phyloP scores from a whole-genome alignment of 352 stramenopile genomes.

The Phytophthora crassamura region DNA sequence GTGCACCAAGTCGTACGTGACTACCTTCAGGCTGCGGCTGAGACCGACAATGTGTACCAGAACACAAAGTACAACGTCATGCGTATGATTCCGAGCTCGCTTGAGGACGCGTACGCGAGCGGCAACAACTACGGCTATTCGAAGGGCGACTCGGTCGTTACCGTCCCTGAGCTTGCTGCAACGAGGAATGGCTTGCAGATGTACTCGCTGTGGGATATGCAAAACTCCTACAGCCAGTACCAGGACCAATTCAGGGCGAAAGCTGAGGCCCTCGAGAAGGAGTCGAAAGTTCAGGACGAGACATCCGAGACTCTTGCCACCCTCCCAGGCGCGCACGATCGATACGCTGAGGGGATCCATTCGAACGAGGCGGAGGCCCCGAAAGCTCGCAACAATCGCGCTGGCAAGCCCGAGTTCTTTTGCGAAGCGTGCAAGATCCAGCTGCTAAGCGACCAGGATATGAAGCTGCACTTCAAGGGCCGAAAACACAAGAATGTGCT shows the following conservation, averaged over 20 bases:
- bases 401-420: constrained; percentile 57
- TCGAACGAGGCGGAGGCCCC: constrained; percentile 8
- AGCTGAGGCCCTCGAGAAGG: constrained; percentile 39
- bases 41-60: constrained; percentile 89
- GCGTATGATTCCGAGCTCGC: constrained; percentile 81
- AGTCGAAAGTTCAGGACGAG: constrained; percentile 11
- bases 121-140: constrained; percentile 36
- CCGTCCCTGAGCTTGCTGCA: constrained; percentile 60
- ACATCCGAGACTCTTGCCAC: constrained; percentile 28
- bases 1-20: constrained; percentile 68
- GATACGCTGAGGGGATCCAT: constrained; percentile 28
- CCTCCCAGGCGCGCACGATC: constrained; percentile 51
- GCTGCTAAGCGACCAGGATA: constrained; percentile 77
- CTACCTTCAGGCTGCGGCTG: constrained; percentile 76
- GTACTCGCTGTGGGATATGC: constrained; percentile 75
- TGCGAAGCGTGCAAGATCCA: constrained; percentile 76
- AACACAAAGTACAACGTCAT: constrained; percentile 93
- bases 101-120: constrained; percentile 47
- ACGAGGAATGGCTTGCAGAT: constrained; percentile 75
- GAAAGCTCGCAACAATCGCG: constrained; percentile 31
- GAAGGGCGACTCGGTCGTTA: constrained; percentile 40
- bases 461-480: constrained; percentile 75
- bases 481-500: constrained; percentile 88
- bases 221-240: constrained; percentile 62
- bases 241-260: constrained; percentile 59